Percentiles rank a stretch among this genome's conserved stretches.
Evolutionary conservation across 768 basidiomycete species (phyloP).

Genomic region (Leccinum subtestaceum): DNA sequence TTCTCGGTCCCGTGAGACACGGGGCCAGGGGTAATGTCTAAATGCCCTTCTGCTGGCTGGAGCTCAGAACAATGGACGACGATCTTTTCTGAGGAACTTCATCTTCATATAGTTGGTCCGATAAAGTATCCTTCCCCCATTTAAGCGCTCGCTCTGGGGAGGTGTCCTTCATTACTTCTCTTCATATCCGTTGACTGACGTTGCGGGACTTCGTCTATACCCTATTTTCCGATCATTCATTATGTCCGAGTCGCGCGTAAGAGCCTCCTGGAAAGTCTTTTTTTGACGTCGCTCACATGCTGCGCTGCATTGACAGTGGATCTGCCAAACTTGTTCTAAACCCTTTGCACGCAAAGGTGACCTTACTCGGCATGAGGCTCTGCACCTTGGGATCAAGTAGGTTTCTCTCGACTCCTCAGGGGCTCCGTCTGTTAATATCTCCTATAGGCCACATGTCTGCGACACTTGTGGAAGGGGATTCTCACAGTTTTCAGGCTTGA

Average conservation of each 20-base stretch:
- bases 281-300: not conserved
- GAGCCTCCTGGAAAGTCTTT: not conserved
- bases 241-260: slow-evolving; percentile 26
- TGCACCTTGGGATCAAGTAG: slow-evolving; percentile 53
- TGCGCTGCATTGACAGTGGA: slow-evolving; percentile 28
- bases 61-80: slow-evolving; percentile 23
- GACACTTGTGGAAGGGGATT: slow-evolving; percentile 52
- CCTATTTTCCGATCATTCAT: slow-evolving; percentile 1
- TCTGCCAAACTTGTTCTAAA: slow-evolving; percentile 46
- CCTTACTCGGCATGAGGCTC: slow-evolving; percentile 51
- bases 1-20: slow-evolving; percentile 11
- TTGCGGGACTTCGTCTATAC: slow-evolving; percentile 47
- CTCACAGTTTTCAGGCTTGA: slow-evolving; percentile 56
- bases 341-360: slow-evolving; percentile 57
- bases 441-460: slow-evolving; percentile 52
- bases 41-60: slow-evolving; percentile 1
- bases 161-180: slow-evolving; percentile 6
- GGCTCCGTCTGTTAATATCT: not conserved
- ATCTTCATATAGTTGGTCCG: slow-evolving; percentile 7
- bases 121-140: slow-evolving; percentile 10
- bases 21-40: slow-evolving; percentile 2
- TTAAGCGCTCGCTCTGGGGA: slow-evolving; percentile 17
- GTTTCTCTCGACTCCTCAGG: slow-evolving; percentile 4
- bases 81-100: slow-evolving; percentile 10
- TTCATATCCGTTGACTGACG: slow-evolving; percentile 30